Evolutionary conservation across 2,329 filamentous ascomycete species (phyloP).

Genomic region (Scedosporium minutisporum): DNA sequence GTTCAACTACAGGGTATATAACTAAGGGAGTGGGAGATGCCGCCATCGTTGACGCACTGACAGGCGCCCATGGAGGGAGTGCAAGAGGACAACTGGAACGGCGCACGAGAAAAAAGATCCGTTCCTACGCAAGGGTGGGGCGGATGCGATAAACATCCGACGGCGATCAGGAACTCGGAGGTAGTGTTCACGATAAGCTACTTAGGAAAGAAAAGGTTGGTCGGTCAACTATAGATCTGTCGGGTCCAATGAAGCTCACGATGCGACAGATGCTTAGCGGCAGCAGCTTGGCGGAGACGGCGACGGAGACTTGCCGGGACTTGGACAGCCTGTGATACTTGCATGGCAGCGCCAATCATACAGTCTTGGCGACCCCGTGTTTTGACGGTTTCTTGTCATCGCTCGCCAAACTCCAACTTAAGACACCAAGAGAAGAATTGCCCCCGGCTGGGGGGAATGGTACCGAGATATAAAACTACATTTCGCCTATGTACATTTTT

Average conservation of each 20-base stretch:
- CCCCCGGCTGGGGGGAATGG: no score
- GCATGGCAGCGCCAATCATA: not conserved
- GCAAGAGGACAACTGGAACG: not conserved
- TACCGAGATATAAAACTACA: not conserved
- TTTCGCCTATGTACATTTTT: not conserved
- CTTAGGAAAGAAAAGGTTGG: not conserved
- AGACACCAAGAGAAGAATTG: not conserved
- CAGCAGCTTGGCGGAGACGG: not conserved
- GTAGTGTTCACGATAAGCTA: not conserved
- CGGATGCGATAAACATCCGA: constrained; percentile 7
- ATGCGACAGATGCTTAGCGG: not conserved
- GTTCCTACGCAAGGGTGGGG: not conserved
- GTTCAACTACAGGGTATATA: not conserved
- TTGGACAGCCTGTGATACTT: not conserved
- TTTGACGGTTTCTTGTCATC: not conserved
- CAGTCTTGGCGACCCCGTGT: not conserved
- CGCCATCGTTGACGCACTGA: not conserved
- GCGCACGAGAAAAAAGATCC: not conserved
- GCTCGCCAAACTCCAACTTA: not conserved
- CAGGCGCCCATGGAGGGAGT: not conserved
- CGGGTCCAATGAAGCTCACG: not conserved
- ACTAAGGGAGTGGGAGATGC: not conserved
- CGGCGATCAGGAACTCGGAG: constrained; percentile 4
- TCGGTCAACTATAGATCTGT: not conserved
- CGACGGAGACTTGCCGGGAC: not conserved